Base-by-base conservation (phyloP, 1,139 yeast species). In the Torulaspora globosa region DNA sequence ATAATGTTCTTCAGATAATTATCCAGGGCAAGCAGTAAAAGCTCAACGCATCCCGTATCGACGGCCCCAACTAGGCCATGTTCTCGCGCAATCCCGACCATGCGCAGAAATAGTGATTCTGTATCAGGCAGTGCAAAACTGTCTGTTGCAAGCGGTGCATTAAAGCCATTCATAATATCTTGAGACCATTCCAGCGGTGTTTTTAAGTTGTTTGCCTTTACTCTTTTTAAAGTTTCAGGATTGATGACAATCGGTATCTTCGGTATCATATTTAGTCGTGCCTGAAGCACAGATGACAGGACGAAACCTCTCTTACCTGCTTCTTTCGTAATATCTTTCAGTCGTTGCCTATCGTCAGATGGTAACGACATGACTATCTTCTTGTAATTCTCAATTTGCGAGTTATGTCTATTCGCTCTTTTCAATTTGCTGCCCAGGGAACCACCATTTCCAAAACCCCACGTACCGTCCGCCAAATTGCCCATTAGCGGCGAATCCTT, bases 311-410 rank as follows among this genome's bases (percentile, higher is more conserved):
- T 75, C 64, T 86, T 85, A 24, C 92, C 92, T 5, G 89, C 74
- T 46, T 88, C 96, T 58, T 84, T 78, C 1, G 94, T 82, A 37
- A 92, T 89, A 44, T 79, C 79, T 63, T 89, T 87, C 49, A 92
- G 80, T 61, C 98, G 73, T 52, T 88, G 77, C 52, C 98, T 71
- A 63, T 92, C 98, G 52, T 86, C 75, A 1, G 84, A 79, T 0
- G 97, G 89, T 55, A 92, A 72, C 3, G 94, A 85, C 82, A 92
- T 79, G 39, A 92, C 86, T 65, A 88, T 94, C 59, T 80, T 85
- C 58, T 89, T 88, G 60, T 89, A 75, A 54, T 82, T 78, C 59
- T 88, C 95, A 65, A 86, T 82, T 64, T 87, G 95, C 2, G 69
- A 63, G 39, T 60, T 65, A 46, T 60, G 66, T 48, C 61, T 63